A percentile compares a stretch with the other conserved stretches of the same genome.
Evolutionary conservation across 495 filamentous ascomycete genomes (phyloP).

Genomic region (Aspergillus biplanus): DNA sequence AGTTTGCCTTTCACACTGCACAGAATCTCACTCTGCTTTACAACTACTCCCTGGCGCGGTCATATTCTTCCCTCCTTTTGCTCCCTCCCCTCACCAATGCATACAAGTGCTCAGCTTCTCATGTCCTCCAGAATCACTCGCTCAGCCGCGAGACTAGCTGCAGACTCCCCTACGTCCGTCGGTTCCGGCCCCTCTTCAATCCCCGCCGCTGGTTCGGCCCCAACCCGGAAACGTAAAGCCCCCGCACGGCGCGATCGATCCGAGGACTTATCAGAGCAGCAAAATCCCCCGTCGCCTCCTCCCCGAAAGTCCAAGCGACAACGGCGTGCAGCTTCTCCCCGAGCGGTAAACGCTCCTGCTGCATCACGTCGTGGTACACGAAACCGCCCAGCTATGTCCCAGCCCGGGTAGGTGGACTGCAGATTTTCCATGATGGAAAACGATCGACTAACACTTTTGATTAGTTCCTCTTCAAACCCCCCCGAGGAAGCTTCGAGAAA

Average conservation of each 20-base stretch:
- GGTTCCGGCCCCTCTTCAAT: slow-evolving; percentile 41
- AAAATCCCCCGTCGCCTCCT: slow-evolving; percentile 42
- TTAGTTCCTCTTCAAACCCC: slow-evolving; percentile 49
- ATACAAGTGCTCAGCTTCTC: slow-evolving; percentile 52
- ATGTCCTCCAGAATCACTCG: slow-evolving; percentile 86
- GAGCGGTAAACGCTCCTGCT: slow-evolving; percentile 42
- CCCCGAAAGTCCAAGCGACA: slow-evolving; percentile 50
- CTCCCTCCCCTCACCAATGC: not conserved
- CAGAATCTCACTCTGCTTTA: not conserved
- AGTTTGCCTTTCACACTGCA: not conserved
- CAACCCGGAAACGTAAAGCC: slow-evolving; percentile 62
- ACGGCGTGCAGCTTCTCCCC: slow-evolving; percentile 47
- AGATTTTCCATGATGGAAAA: not conserved
- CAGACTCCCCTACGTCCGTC: slow-evolving; percentile 52
- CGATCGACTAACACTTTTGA: slow-evolving; percentile 10
- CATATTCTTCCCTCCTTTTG: slow-evolving; percentile 9
- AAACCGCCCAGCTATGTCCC: slow-evolving; percentile 79
- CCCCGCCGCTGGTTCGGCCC: slow-evolving; percentile 44
- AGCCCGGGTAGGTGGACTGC: slow-evolving; percentile 66
- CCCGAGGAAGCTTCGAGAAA: slow-evolving; percentile 47
- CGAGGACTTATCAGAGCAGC: slow-evolving; percentile 43
- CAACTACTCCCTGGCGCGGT: not conserved
- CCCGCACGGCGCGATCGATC: slow-evolving; percentile 45
- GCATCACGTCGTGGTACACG: slow-evolving; percentile 61
- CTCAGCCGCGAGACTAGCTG: slow-evolving; percentile 77